Base-by-base conservation (phyloP, 2,329 filamentous ascomycete genomes). In the Penicillium janthinellum region DNA sequence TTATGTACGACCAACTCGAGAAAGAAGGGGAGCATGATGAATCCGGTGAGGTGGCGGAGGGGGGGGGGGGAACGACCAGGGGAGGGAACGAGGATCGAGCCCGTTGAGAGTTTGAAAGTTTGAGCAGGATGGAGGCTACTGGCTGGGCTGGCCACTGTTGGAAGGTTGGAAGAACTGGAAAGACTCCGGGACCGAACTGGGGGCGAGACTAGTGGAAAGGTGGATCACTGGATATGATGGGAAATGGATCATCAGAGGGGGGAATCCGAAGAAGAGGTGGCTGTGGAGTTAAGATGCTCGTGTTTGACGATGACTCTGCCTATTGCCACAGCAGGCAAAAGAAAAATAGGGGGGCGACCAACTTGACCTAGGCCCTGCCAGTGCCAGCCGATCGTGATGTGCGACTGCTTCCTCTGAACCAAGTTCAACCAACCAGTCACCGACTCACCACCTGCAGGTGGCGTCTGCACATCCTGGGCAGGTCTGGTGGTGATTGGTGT, bases 371-470 rank as follows among this genome's bases (percentile, higher is more conserved):
- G 20, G 20, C 20, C 20, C 20, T 20, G 20, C 20, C 20, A 20
- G 20, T 39, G 39, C 41, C 48, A 48, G 59, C 48, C 51, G 59
- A 61, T 61, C 59, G 50, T 61, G 41, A 58, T 61, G 50, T 54
- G 34, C 25, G 38, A 53, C 58, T 45, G 41, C 37, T 37, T 31
- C 51, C 38, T 28, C 25, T 6, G 25, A 28, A 28, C 25, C 31
- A 41, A 20, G 2, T 20, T 20, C 20, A 20, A 20, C 20, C 2
- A 20, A 6, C 58, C 54, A 64, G 59, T 64, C 56, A 61, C 17
- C 17, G 17, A 17, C 17, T 17, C 17, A 17, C 11, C 41, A 51
- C 57, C 48, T 57, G 59, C 62, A 64, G 59, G 62, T 62, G 62
- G 62, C 60, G 57, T 49, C 57, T 62, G 57, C 59, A 60, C 50